A percentile compares a stretch with the other conserved stretches of the same genome.
Conservation (phyloP, 2,329 filamentous ascomycete species). For the Fusarium bulbicola region DNA sequence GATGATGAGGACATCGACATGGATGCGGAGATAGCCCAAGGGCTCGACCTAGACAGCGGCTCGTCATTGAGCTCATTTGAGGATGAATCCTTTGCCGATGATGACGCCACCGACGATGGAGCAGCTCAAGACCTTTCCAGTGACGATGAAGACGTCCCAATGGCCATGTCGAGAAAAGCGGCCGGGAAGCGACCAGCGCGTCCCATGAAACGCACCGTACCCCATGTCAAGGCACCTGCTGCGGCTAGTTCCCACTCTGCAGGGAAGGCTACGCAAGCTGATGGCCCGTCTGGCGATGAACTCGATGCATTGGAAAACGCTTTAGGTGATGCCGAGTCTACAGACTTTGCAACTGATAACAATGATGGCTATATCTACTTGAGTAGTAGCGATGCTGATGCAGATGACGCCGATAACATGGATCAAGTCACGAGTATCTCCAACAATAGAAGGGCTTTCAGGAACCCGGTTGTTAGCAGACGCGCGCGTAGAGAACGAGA, state of each 20-base stretch:
- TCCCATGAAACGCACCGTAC: not conserved
- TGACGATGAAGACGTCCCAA: constrained; percentile 44
- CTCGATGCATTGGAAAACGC: not conserved
- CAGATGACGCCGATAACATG: not conserved
- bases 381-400: constrained; percentile 38
- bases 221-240: not conserved
- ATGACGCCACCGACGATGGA: constrained; percentile 29
- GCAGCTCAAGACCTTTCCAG: constrained; percentile 32
- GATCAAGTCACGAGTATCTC: constrained; percentile 31
- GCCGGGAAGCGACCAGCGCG: constrained; percentile 6
- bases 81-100: constrained; percentile 28
- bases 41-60: constrained; percentile 25
- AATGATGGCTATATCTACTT: not conserved
- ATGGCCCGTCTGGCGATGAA: constrained; percentile 1
- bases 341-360: not conserved
- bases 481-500: constrained; percentile 61
- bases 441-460: constrained; percentile 48
- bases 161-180: constrained; percentile 24
- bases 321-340: not conserved
- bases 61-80: constrained; percentile 15
- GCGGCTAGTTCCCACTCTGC: not conserved
- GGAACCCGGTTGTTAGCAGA: constrained; percentile 36
- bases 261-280: not conserved
- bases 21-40: constrained; percentile 45
- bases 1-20: constrained; percentile 45